Evolutionary conservation across 352 stramenopile genomes (phyloP).

Genomic region (Phytophthora nicotianae): DNA sequence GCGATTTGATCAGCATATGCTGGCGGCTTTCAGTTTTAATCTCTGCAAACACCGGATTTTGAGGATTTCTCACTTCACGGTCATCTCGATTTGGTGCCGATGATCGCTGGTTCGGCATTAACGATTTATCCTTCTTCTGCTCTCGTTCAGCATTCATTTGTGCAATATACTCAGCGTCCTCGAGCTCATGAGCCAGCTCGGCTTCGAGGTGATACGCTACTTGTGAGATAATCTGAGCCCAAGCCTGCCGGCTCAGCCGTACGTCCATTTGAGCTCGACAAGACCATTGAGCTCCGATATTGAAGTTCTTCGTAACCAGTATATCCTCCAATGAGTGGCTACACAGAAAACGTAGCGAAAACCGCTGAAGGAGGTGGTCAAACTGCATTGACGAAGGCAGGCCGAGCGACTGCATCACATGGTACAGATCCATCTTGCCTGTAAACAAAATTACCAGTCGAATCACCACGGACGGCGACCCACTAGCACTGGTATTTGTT

Average conservation of each 20-base stretch:
- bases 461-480: conserved; percentile 41
- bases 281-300: conserved; percentile 52
- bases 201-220: conserved; percentile 46
- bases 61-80: background rate
- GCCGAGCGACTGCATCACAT: conserved; percentile 56
- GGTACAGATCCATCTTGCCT: conserved; percentile 60
- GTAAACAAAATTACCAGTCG: conserved; percentile 73
- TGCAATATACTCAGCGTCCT: conserved; percentile 46
- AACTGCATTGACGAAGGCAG: conserved; percentile 69
- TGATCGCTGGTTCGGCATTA: conserved; percentile 4
- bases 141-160: conserved; percentile 23
- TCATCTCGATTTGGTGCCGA: background rate
- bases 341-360: conserved; percentile 50
- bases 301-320: conserved; percentile 62
- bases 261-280: conserved; percentile 61
- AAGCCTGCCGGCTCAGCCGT: conserved; percentile 59
- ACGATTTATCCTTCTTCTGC: conserved; percentile 18
- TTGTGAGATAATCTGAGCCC: conserved; percentile 58
- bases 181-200: conserved; percentile 30
- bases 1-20: conserved; percentile 23
- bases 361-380: conserved; percentile 54
- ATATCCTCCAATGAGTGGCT: conserved; percentile 68
- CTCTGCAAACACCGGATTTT: background rate
- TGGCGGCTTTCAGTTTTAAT: conserved; percentile 4
- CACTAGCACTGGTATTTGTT: conserved; percentile 12